Base-by-base conservation (phyloP, 129 eudicot species). In the Mikania micrantha region DNA sequence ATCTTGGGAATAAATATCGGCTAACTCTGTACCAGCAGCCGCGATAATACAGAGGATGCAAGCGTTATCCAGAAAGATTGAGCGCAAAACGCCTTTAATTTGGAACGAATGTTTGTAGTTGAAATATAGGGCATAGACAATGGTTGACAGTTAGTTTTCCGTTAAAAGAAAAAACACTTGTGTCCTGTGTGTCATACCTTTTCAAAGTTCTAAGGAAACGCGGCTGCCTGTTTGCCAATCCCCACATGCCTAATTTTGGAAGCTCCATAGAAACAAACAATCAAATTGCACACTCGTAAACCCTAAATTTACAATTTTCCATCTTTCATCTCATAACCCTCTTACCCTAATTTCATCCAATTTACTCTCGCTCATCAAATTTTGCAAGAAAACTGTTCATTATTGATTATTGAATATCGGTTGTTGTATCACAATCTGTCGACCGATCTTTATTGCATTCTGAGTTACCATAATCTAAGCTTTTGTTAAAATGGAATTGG, bases 231-330 rank as follows among this genome's bases (percentile, higher is more conserved):
- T 67, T 67, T 75, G 50, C 67, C 73, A 54, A 54, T 56, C 74
- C 72, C 74, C 80, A 76, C 75, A 76, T 60, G 80, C 70, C 75
- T 60, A 60, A 60, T 24, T 45, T 75, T 76, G 27, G 79, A 66
- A 74, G 66, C 79, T 40, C 73, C 79, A 66, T 74, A 66, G 78
- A 74, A 74, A 74, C 72, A 74, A 74, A 74, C 72, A 65, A 64
- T 72, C 45, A 52, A 47, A 64, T 11, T 53, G 40, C 65, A 63
- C 66, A 72, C 75, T 42, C 68, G 68, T 71, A 75, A 75, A 75
- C 74, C 79, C 79, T 75, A 75, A 57, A 57, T 31, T 42, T 27
- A 15, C n/a, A 12, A 4, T 28, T 47, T 66, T 56, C 11, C 9
- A 19, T 27, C 39, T 16, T 64, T 53, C 62, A 72, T 28, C 56